Evolutionary conservation across 2,329 filamentous ascomycete genomes (phyloP).

Genomic region (Pseudogymnoascus sp.): DNA sequence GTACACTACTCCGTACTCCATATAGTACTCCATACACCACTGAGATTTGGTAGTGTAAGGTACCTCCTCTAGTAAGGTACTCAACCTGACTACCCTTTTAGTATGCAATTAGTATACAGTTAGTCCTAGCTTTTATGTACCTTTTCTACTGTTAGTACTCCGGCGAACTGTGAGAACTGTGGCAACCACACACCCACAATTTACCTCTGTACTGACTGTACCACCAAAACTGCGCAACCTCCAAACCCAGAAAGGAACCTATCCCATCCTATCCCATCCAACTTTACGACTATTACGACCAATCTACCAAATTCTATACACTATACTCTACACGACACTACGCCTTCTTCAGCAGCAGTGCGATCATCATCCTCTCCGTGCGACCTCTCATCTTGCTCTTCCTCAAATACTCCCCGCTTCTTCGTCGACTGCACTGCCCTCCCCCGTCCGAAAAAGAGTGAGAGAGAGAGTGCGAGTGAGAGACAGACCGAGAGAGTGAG

Average conservation of each 20-base stretch:
- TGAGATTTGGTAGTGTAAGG: neutral
- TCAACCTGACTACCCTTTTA: neutral
- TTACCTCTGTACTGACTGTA: neutral
- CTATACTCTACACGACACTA: conserved; percentile 5
- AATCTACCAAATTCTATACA: neutral
- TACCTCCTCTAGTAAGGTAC: neutral
- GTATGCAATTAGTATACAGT: neutral
- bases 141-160: neutral
- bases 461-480: neutral
- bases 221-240: neutral
- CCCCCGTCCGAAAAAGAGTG: neutral
- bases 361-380: neutral
- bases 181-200: neutral
- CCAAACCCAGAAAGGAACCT: neutral
- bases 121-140: neutral
- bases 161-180: conserved; percentile 1
- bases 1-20: neutral
- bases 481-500: neutral
- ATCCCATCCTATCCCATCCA: neutral
- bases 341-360: neutral
- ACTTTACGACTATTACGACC: conserved; percentile 3
- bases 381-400: neutral
- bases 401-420: neutral
- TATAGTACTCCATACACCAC: neutral
- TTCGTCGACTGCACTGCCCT: neutral